These are phyloP conservation scores for Colletotrichum aenigma DNA, from an alignment of 2,329 filamentous ascomycete species.

Conservation along the genomic window DNA sequence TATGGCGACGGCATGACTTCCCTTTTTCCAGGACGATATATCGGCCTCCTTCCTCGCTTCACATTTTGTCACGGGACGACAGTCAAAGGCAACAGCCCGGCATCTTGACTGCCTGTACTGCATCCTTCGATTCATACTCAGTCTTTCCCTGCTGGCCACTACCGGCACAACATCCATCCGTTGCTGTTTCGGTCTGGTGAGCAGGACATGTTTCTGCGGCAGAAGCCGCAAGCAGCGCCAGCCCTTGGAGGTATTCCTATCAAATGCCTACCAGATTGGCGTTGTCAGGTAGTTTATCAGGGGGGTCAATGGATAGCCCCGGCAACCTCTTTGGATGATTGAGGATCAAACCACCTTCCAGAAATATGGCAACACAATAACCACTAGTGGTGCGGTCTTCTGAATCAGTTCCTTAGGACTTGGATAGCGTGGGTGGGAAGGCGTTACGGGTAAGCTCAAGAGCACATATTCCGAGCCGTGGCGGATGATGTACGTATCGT, in stretches of 20 bases:
- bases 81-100: neutral
- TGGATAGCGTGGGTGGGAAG: neutral
- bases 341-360: neutral
- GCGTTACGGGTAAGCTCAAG: neutral
- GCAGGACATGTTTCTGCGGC: neutral
- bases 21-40: neutral
- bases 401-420: neutral
- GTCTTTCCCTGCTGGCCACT: neutral
- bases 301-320: neutral
- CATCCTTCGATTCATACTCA: neutral
- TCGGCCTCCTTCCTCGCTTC: neutral
- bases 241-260: neutral
- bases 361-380: neutral
- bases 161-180: neutral
- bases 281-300: neutral
- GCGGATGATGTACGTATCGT: conserved; percentile 20
- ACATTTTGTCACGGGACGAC: neutral
- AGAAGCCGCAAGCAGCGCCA: neutral
- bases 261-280: neutral
- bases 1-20: conserved; percentile 10
- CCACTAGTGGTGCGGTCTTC: neutral
- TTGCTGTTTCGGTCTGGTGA: neutral
- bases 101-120: neutral
- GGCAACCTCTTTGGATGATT: neutral
- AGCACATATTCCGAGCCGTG: neutral